Base-by-base conservation (phyloP, 306 rosid genomes). In the Elaeagnus macrophylla region DNA sequence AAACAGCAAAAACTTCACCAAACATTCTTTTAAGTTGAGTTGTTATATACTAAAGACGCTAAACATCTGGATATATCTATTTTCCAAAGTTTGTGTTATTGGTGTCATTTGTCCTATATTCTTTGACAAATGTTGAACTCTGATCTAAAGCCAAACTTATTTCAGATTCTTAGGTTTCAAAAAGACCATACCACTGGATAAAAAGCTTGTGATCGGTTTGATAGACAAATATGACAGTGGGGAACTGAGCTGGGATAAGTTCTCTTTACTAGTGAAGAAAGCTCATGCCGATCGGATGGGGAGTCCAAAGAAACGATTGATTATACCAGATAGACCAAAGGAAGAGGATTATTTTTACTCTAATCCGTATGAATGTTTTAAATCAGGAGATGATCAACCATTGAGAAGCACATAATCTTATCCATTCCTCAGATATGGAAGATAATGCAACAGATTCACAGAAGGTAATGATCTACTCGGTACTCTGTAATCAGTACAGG, bases 301-400 rank as follows among this genome's bases (percentile, higher is more conserved):
- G 11, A 78, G 57, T 56, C 89, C 89, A 54, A 71, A 65, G 3
- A 80, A 71, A 71, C 76, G 99, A 76, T 54, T 80, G 62, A 75
- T 75, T 53, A 82, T 84, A 64, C 85, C 73, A 16, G 99, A 91
- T 56, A 76, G 75, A 54, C 99, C 99, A 18, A 91, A 91, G 72
- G 99, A 91, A 54, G 99, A 91, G 77, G 99, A 87, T 66, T 91
- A 87, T 68, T 91, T 91, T 77, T 80, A 86, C 60, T 73, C 95
- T 72, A 91, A 91, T 64, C 99, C 99, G 17, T 80, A 80, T 59
- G 99, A 91, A 75, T 91, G 99, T 64, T 71, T 91, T 57, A 81
- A 74, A 56, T 62, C 72, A 41, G 53, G 74, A 16, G 77, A 78
- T 17, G 80, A 25, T 25, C 32, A 80, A 54, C 72, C 11, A n/a